Conservation (phyloP, 768 basidiomycete genomes). For the Boletus pseudopeckii region DNA sequence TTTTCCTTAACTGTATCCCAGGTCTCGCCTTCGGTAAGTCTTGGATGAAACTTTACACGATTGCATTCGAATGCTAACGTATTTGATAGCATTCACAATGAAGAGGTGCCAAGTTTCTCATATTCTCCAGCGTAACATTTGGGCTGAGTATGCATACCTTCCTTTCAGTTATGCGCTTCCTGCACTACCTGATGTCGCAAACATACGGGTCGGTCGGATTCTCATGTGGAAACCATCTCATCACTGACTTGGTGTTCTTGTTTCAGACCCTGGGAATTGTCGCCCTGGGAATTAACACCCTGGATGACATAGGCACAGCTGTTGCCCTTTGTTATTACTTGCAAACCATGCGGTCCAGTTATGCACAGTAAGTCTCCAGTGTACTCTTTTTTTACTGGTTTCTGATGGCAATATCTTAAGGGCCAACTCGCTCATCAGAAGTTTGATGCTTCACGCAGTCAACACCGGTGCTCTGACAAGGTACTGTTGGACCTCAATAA, state of each 20-base stretch:
- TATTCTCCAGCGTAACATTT: neutral
- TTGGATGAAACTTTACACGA: neutral
- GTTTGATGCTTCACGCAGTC: slow-evolving; percentile 55
- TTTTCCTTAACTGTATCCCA: slow-evolving; percentile 4
- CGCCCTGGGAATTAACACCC: slow-evolving; percentile 47
- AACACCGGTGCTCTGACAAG: slow-evolving; percentile 64
- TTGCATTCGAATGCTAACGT: neutral
- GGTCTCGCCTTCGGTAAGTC: slow-evolving; percentile 40
- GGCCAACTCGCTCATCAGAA: slow-evolving; percentile 55
- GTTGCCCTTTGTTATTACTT: slow-evolving; percentile 52
- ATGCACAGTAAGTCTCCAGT: slow-evolving; percentile 36
- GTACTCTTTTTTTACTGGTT: neutral
- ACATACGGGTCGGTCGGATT: slow-evolving; percentile 41
- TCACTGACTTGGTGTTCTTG: neutral
- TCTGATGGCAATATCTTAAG: slow-evolving; percentile 29
- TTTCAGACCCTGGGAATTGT: slow-evolving; percentile 44
- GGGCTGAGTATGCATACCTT: neutral
- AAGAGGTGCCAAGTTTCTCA: slow-evolving; percentile 35
- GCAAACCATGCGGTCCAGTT: slow-evolving; percentile 49
- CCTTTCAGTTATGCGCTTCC: slow-evolving; percentile 39
- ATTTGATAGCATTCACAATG: slow-evolving; percentile 40
- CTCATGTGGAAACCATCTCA: neutral
- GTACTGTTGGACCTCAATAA: slow-evolving; percentile 26
- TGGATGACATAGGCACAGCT: slow-evolving; percentile 52
- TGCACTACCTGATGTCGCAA: slow-evolving; percentile 39